Evolutionary conservation across 352 stramenopile species (phyloP).

Genomic region (Lagenidium giganteum): DNA sequence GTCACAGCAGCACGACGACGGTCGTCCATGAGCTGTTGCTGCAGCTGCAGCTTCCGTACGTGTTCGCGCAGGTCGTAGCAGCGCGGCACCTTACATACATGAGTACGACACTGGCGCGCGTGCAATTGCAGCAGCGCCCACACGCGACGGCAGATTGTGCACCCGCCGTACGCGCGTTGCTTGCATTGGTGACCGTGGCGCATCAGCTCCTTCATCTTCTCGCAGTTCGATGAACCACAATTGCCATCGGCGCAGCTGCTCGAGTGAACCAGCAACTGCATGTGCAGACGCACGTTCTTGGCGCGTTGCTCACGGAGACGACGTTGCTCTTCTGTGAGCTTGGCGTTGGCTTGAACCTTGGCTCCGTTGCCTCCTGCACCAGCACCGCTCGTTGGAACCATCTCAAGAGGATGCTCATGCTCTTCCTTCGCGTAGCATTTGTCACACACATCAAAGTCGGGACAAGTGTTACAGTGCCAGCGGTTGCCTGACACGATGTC

Average conservation of each 20-base stretch:
- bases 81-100: constrained; percentile 90
- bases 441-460: constrained; percentile 83
- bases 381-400: constrained; percentile 47
- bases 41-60: constrained; percentile 90
- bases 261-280: constrained; percentile 95
- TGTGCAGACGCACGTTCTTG: constrained; percentile 93
- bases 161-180: constrained; percentile 85
- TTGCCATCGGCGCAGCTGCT: constrained; percentile 88
- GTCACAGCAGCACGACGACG: constrained; percentile 80
- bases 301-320: constrained; percentile 72
- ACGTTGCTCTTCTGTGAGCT: constrained; percentile 41
- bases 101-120: constrained; percentile 90
- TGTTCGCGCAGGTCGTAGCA: constrained; percentile 93
- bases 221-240: constrained; percentile 94
- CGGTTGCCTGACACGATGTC: constrained; percentile 71
- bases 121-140: constrained; percentile 96
- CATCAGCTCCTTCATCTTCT: constrained; percentile 97
- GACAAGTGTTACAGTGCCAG: constrained; percentile 80
- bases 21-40: constrained; percentile 97
- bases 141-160: constrained; percentile 93
- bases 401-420: constrained; percentile 57
- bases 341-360: constrained; percentile 9
- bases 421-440: constrained; percentile 70
- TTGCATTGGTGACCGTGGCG: constrained; percentile 91
- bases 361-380: constrained; percentile 6